Conservation (phyloP, 371 early-diverging fungal species). For the Apophysomyces sp. region DNA sequence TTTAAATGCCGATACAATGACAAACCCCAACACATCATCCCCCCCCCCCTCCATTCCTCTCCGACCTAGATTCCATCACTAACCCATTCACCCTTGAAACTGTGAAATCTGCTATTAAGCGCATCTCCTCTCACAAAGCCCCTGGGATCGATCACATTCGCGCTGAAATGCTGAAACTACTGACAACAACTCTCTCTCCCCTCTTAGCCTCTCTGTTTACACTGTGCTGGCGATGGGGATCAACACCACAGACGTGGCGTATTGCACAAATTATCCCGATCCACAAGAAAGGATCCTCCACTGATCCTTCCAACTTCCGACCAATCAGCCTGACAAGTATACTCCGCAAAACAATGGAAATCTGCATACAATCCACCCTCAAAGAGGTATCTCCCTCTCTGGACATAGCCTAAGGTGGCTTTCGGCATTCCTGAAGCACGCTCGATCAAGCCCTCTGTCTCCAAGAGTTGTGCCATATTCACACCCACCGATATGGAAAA, state of each 20-base stretch:
- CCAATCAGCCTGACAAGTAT: conserved; percentile 21
- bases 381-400: neutral
- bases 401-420: conserved; percentile 33
- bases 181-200: neutral
- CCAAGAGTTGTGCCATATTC: conserved; percentile 10
- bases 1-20: neutral
- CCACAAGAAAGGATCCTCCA: conserved; percentile 7
- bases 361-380: neutral
- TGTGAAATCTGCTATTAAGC: neutral
- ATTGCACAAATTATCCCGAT: conserved; percentile 11
- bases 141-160: conserved; percentile 21
- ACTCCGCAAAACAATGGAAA: conserved; percentile 15
- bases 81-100: neutral
- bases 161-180: conserved; percentile 20
- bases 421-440: conserved; percentile 20
- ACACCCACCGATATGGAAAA: neutral
- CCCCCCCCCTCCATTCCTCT: neutral
- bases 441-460: conserved; percentile 30
- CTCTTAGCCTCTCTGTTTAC: conserved; percentile 5
- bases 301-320: conserved; percentile 15
- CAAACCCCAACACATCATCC: neutral
- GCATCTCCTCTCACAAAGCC: conserved; percentile 13
- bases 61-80: neutral
- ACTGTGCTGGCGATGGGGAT: conserved; percentile 9
- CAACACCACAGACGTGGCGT: conserved; percentile 4